Conservation (phyloP, 306 rosid species). For the Macrotyloma uniflorum region DNA sequence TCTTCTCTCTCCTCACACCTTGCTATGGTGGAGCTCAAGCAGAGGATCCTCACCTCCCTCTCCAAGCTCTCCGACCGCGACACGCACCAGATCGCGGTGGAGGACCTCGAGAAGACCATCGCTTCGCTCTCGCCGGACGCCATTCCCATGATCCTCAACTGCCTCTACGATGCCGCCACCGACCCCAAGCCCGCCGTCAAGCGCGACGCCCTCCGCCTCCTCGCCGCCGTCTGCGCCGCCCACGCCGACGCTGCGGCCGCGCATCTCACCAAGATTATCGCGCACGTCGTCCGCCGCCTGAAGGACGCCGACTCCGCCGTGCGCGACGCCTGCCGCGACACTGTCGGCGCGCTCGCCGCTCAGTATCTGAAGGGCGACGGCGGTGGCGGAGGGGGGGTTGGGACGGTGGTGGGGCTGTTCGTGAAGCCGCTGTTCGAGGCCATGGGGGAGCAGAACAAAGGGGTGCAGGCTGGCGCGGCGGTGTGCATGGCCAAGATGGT, state of each 20-base stretch:
- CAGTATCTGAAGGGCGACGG: conserved; percentile 53
- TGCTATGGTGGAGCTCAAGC: conserved; percentile 95
- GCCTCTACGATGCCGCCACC: conserved; percentile 75
- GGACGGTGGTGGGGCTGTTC: conserved; percentile 76
- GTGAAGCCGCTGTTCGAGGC: conserved; percentile 94
- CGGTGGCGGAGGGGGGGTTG: conserved; percentile 45
- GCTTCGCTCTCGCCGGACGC: conserved; percentile 65
- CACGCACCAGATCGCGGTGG: conserved; percentile 92
- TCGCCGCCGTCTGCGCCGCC: conserved; percentile 61
- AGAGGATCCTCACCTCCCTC: conserved; percentile 78
- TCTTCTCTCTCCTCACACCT: conserved; percentile 77
- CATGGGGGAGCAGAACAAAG: conserved; percentile 90
- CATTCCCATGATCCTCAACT: conserved; percentile 84
- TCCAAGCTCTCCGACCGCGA: conserved; percentile 93
- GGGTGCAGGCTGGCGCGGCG: conserved; percentile 89
- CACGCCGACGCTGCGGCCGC: conserved; percentile 65
- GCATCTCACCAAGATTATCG: conserved; percentile 76
- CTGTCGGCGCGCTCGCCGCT: conserved; percentile 65
- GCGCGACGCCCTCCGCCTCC: conserved; percentile 75
- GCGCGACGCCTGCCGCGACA: conserved; percentile 81
- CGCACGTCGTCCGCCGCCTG: conserved; percentile 67
- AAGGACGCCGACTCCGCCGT: conserved; percentile 81
- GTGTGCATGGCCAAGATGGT: conserved; percentile 87
- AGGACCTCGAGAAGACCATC: conserved; percentile 78
- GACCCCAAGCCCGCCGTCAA: conserved; percentile 91